Base-by-base conservation (phyloP, 139 green algal genomes). In the Coccomyxa sp. region DNA sequence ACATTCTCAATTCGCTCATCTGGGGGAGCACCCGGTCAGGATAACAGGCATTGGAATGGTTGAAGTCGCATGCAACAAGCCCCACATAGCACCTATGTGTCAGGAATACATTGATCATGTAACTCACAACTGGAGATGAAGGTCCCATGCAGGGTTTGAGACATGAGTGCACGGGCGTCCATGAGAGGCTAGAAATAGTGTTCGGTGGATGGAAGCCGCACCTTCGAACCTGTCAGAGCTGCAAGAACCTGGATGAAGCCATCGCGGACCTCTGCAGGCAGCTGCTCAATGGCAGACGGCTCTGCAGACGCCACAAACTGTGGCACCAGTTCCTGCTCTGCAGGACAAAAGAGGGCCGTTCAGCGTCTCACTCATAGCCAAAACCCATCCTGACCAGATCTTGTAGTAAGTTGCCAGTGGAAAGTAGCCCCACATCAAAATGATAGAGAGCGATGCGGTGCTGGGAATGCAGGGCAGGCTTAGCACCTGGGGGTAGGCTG, bases 211-310 rank as follows among this genome's bases (percentile, higher is more conserved):
- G 55, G 27, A 3, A 16, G 14, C 24, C 24, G 34, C 41, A 79
- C 79, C 79, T 75, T 83, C 22, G 86, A 90, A 22, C 84, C 86
- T n/a, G 31, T 82, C 24, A 90, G 82, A 16, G 73, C 34, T 24
- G 35, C 74, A 55, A 90, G 74, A 37, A 90, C 84, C 38, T 85
- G 80, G 7, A 55, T 12, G 58, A 82, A 89, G 7, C 83, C 83
- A 37, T 69, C 70, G 16, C n/a, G 34, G 9, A 89, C 78, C 75
- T 89, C 81, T 27, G 50, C 50, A 2, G 50, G 50, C 50, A 64
- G 50, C 50, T 64, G 50, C 50, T 64, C 18, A 31, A 22, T 22
- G 50, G 18, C 34, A 14, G 68, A 33, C 9, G 72, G 76, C 68
- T 80, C 18, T 10, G 50, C n/a, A n/a, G n/a, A n/a, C 27, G 50